Percentiles rank a stretch among this genome's conserved stretches.
Evolutionary conservation across 495 filamentous ascomycete species (phyloP).

Genomic region (Parathielavia hyrcaniae): DNA sequence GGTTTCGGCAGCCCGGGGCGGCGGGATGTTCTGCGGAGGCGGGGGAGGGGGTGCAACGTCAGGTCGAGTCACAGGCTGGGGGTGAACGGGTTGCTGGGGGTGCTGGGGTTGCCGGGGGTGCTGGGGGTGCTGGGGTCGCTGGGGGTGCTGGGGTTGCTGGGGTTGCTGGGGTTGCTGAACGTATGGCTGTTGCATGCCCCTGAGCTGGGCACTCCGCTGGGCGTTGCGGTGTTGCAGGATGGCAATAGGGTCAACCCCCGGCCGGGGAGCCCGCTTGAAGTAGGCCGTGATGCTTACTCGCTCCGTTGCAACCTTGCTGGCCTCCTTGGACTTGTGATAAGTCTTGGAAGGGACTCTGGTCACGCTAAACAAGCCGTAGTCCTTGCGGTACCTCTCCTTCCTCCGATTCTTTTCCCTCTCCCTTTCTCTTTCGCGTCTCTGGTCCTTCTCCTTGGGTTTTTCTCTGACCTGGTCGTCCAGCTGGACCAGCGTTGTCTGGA

Average conservation of each 20-base stretch:
- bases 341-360: neutral
- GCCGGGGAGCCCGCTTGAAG: slow-evolving; percentile 32
- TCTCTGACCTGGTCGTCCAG: slow-evolving; percentile 28
- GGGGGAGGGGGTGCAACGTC: neutral
- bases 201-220: slow-evolving; percentile 2
- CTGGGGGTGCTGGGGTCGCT: too few species aligned
- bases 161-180: too few species aligned
- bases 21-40: neutral
- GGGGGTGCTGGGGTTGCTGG: too few species aligned
- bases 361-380: neutral
- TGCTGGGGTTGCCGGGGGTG: too few species aligned
- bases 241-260: slow-evolving; percentile 24
- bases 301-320: slow-evolving; percentile 15
- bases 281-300: slow-evolving; percentile 35
- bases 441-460: slow-evolving; percentile 10
- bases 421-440: slow-evolving; percentile 10
- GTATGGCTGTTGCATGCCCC: slow-evolving; percentile 8
- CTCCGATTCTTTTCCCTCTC: neutral
- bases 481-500: slow-evolving; percentile 31
- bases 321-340: slow-evolving; percentile 7
- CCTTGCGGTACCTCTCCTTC: neutral
- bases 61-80: neutral
- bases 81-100: too few species aligned
- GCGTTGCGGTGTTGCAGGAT: slow-evolving; percentile 21
- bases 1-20: neutral